Conservation (phyloP, 192 early-diverging fungal genomes). For the Coemansia aciculifera region DNA sequence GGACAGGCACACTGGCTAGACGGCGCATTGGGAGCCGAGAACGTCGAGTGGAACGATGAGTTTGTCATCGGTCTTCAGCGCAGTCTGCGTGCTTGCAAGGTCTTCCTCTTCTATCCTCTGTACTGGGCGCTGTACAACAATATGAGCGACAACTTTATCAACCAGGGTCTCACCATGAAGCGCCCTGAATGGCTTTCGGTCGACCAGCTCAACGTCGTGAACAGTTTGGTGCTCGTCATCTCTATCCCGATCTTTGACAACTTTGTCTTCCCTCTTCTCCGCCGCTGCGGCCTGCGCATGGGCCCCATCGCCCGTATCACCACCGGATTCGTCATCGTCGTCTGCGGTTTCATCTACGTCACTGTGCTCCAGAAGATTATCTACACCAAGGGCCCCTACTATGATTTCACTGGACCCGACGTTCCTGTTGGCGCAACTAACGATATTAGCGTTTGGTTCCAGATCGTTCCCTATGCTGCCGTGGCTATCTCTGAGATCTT, state of each 20-base stretch:
- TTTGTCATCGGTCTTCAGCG: slow-evolving; percentile 34
- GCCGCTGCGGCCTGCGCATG: slow-evolving; percentile 54
- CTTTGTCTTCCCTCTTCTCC: slow-evolving; percentile 61
- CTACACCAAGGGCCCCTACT: slow-evolving; percentile 60
- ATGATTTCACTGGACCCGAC: slow-evolving; percentile 40
- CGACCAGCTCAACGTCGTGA: slow-evolving; percentile 68
- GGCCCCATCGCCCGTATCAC: slow-evolving; percentile 66
- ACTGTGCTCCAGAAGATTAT: slow-evolving; percentile 64
- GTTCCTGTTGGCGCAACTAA: slow-evolving; percentile 31
- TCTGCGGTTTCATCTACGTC: slow-evolving; percentile 60
- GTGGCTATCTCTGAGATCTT: slow-evolving; percentile 68
- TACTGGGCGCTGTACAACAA: slow-evolving; percentile 58
- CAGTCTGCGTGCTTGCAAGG: slow-evolving; percentile 31
- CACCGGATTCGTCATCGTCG: slow-evolving; percentile 64
- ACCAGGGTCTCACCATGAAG: slow-evolving; percentile 61
- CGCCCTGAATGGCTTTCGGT: slow-evolving; percentile 57
- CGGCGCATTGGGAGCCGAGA: neutral
- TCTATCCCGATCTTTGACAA: slow-evolving; percentile 70
- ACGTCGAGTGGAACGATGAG: slow-evolving; percentile 21
- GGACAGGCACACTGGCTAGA: slow-evolving; percentile 18
- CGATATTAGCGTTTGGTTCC: slow-evolving; percentile 59
- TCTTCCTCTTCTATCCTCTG: slow-evolving; percentile 45
- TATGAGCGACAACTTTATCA: slow-evolving; percentile 64
- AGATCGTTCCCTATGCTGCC: slow-evolving; percentile 61
- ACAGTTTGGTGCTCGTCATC: slow-evolving; percentile 66